These are phyloP conservation scores for Boletus rubescentipes DNA, from an alignment of 768 basidiomycete genomes.

Conservation along the genomic window DNA sequence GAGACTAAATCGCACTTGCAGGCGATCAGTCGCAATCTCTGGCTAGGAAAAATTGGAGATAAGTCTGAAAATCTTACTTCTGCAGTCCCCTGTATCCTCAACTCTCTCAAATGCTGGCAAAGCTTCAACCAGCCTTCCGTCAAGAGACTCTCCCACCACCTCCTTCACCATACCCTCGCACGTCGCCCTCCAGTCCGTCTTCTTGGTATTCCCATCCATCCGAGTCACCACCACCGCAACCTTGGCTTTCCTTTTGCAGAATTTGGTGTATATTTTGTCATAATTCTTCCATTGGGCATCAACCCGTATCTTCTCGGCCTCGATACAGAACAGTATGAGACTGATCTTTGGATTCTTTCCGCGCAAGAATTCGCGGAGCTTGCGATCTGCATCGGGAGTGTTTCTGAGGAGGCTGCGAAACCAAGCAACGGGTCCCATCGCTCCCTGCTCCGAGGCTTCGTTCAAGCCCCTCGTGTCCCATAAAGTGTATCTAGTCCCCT, in stretches of 20 bases:
- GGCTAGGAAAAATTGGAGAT: constrained; percentile 7
- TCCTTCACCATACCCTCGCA: background rate
- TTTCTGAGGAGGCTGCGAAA: constrained; percentile 6
- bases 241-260: constrained; percentile 8
- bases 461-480: constrained; percentile 17
- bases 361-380: constrained; percentile 12
- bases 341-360: constrained; percentile 6
- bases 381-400: constrained; percentile 7
- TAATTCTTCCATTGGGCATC: constrained; percentile 13
- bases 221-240: constrained; percentile 17
- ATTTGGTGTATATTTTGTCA: constrained; percentile 11
- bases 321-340: constrained; percentile 14
- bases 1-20: too few relatives aligned
- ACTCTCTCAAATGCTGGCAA: constrained; percentile 1
- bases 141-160: background rate
- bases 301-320: constrained; percentile 3
- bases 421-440: background rate
- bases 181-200: background rate
- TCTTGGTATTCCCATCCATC: background rate
- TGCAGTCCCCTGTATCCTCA: constrained; percentile 1
- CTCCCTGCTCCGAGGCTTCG: constrained; percentile 4
- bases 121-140: constrained; percentile 4
- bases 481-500: background rate
- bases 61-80: background rate
- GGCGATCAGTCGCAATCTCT: background rate